phyloP scores from a whole-genome alignment of 2,329 filamentous ascomycete species.

The Fusarium phyllophilum region DNA sequence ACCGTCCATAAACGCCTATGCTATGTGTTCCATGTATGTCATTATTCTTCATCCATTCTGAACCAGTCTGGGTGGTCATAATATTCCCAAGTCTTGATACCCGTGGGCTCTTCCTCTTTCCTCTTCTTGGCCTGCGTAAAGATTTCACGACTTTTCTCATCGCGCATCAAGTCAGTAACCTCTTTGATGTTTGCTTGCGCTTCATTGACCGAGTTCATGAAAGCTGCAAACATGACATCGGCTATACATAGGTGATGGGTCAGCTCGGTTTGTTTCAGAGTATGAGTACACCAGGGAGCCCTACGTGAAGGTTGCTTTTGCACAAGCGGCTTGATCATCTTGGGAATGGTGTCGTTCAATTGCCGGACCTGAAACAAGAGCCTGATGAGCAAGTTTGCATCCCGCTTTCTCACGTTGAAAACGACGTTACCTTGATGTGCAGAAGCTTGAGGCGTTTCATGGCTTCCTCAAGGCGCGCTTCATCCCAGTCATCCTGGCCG shows the following conservation, averaged over 20 bases:
- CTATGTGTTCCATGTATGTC: not conserved
- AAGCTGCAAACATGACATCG: constrained; percentile 58
- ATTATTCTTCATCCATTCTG: constrained; percentile 45
- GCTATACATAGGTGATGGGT: constrained; percentile 51
- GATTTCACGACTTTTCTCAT: constrained; percentile 59
- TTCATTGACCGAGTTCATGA: constrained; percentile 58
- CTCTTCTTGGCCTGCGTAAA: constrained; percentile 65
- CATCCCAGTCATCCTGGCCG: constrained; percentile 54
- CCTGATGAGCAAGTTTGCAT: constrained; percentile 34
- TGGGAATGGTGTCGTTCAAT: constrained; percentile 51
- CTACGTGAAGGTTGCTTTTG: constrained; percentile 63
- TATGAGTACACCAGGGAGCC: constrained; percentile 38
- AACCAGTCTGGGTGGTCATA: constrained; percentile 70
- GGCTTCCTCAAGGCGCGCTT: constrained; percentile 60
- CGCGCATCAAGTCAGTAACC: constrained; percentile 59
- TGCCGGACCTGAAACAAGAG: constrained; percentile 45
- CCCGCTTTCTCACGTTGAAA: constrained; percentile 9
- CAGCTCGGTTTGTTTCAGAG: constrained; percentile 28
- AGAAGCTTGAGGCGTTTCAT: constrained; percentile 63
- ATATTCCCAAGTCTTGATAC: constrained; percentile 68
- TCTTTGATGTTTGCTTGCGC: constrained; percentile 63
- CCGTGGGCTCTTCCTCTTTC: constrained; percentile 62
- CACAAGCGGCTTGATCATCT: constrained; percentile 59
- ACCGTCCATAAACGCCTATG: constrained; percentile 6
- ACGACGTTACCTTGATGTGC: constrained; percentile 60